Percentiles rank a stretch among this genome's conserved stretches.
phyloP scores from a whole-genome alignment of 176 grass and related monocot species.

The Raddia distichophylla region DNA sequence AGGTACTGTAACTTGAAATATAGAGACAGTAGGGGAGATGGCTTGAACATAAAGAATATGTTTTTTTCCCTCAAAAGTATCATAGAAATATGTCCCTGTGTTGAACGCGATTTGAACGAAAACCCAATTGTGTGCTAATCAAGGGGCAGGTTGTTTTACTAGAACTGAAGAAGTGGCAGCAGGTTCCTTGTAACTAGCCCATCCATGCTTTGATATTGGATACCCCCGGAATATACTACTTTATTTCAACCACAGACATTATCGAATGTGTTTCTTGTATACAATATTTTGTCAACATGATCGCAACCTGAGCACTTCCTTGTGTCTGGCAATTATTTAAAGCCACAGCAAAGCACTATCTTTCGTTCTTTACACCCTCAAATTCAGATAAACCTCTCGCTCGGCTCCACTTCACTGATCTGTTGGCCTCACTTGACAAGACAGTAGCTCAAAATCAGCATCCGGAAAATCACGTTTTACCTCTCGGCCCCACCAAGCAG shows the following conservation, averaged over 20 bases:
- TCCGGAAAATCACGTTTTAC: background rate
- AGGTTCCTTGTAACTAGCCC: conserved; percentile 11
- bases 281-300: conserved; percentile 32
- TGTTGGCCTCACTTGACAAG: background rate
- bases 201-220: conserved; percentile 1
- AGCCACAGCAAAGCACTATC: background rate
- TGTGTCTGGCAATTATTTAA: conserved; percentile 33
- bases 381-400: background rate
- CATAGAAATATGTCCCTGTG: background rate
- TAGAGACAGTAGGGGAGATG: background rate
- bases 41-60: no score
- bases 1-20: background rate
- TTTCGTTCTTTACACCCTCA: conserved; percentile 29
- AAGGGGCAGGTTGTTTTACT: conserved; percentile 4
- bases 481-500: background rate
- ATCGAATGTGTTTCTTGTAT: conserved; percentile 5
- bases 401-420: background rate
- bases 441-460: background rate
- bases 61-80: no score
- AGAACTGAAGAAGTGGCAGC: conserved; percentile 49
- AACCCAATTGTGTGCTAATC: background rate
- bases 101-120: background rate
- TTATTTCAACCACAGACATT: conserved; percentile 39
- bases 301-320: conserved; percentile 50
- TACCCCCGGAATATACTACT: conserved; percentile 19